Evolutionary conservation across 2,329 filamentous ascomycete genomes (phyloP).

Genomic region (Diaporthe amygdali): DNA sequence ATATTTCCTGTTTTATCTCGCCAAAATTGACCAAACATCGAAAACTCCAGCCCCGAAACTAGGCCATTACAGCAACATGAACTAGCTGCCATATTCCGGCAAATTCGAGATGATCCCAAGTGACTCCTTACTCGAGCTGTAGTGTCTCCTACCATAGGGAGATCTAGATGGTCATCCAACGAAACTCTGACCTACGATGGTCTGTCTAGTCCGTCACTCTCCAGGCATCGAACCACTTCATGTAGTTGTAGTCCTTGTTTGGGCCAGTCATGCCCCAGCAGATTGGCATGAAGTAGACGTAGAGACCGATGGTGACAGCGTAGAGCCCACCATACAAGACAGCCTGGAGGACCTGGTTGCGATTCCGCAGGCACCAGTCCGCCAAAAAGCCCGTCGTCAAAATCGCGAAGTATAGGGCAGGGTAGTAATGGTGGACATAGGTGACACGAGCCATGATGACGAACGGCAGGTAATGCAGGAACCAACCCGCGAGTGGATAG

Average conservation of each 20-base stretch:
- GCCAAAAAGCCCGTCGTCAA: conserved; percentile 85
- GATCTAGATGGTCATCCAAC: neutral
- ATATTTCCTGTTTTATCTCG: neutral
- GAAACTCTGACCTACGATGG: neutral
- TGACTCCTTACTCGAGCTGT: neutral
- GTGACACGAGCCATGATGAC: conserved; percentile 98
- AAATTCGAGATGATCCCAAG: neutral
- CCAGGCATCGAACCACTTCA: conserved; percentile 94
- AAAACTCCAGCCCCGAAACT: conserved; percentile 8
- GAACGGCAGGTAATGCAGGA: conserved; percentile 95
- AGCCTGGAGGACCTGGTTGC: conserved; percentile 68
- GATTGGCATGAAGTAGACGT: conserved; percentile 89
- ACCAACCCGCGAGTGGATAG: conserved; percentile 92
- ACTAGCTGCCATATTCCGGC: neutral
- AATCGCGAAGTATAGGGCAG: conserved; percentile 96
- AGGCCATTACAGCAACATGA: conserved; percentile 17
- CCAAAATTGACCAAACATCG: conserved; percentile 9
- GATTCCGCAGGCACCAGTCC: conserved; percentile 79
- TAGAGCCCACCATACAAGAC: conserved; percentile 79
- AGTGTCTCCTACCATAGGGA: neutral
- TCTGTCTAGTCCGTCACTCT: conserved; percentile 70
- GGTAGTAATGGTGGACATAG: conserved; percentile 99
- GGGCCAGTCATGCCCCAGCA: conserved; percentile 94
- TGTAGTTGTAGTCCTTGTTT: conserved; percentile 83
- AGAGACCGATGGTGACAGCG: conserved; percentile 75